A percentile compares a stretch with the other conserved stretches of the same genome.
Conservation (phyloP, 208 protist genomes). For the Trypanosoma mega region DNA sequence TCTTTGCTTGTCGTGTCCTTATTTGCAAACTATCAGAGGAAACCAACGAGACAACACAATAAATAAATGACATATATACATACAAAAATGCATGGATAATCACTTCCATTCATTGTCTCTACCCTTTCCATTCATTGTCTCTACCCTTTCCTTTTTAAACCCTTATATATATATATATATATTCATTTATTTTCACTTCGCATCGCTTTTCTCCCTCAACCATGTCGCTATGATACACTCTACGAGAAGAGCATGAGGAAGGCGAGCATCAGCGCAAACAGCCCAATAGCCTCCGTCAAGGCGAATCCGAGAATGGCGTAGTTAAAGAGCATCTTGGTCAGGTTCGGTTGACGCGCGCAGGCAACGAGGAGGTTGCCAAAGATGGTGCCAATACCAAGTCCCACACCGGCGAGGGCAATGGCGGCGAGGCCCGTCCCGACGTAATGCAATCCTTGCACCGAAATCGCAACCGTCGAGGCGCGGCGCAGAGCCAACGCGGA, state of each 20-base stretch:
- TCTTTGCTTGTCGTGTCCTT: no score
- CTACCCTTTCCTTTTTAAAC: neutral
- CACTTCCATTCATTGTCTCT: neutral
- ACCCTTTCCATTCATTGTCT: neutral
- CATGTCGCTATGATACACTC: constrained; percentile 17
- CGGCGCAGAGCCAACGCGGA: constrained; percentile 47
- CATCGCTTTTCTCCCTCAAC: neutral
- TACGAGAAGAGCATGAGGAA: constrained; percentile 91
- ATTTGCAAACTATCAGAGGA: no score
- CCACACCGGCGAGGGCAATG: constrained; percentile 57
- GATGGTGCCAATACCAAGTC: constrained; percentile 46
- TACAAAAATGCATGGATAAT: constrained; percentile 4
- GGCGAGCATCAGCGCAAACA: constrained; percentile 84
- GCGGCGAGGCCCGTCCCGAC: constrained; percentile 75
- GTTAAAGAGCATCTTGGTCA: constrained; percentile 82
- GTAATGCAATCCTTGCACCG: constrained; percentile 74
- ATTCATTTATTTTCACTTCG: constrained; percentile 11
- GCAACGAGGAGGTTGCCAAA: constrained; percentile 68
- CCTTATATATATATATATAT: no score
- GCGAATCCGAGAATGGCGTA: constrained; percentile 84
- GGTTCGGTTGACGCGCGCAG: constrained; percentile 74
- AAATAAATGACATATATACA: no score
- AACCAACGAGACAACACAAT: no score
- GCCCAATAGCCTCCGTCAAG: constrained; percentile 83
- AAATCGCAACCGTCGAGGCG: constrained; percentile 67